Conservation (phyloP, 2,329 filamentous ascomycete species). For the Aspergillus flavus region DNA sequence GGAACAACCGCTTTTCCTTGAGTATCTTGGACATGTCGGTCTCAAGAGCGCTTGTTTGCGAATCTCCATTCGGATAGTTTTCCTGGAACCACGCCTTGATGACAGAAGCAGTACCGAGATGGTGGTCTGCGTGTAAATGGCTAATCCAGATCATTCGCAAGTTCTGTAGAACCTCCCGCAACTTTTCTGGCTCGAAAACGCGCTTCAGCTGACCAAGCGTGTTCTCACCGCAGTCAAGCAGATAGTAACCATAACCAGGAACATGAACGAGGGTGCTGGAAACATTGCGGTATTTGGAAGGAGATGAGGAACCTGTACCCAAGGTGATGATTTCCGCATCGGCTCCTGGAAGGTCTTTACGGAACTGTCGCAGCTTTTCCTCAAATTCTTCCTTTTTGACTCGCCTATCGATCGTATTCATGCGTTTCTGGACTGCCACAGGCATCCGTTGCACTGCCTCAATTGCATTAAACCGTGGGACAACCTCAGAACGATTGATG, state of each 20-base stretch:
- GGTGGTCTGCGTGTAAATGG: constrained; percentile 95
- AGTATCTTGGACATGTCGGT: constrained; percentile 40
- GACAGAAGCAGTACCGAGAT: constrained; percentile 80
- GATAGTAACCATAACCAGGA: constrained; percentile 81
- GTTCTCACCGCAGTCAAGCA: constrained; percentile 91
- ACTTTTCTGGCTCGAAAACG: constrained; percentile 65
- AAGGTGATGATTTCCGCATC: constrained; percentile 84
- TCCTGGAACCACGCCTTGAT: constrained; percentile 77
- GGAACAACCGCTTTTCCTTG: constrained; percentile 53
- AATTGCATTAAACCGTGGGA: constrained; percentile 29
- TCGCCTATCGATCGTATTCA: constrained; percentile 30
- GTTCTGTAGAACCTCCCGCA: constrained; percentile 72
- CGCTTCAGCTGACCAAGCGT: constrained; percentile 85
- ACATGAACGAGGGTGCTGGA: constrained; percentile 83
- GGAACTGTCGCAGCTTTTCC: constrained; percentile 46
- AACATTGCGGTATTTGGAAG: constrained; percentile 94
- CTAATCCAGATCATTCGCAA: constrained; percentile 88
- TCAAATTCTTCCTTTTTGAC: constrained; percentile 33
- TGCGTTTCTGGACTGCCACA: constrained; percentile 31
- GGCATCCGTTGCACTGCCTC: constrained; percentile 29
- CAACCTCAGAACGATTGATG: constrained; percentile 34
- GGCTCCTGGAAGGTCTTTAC: constrained; percentile 68
- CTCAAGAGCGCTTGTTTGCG: constrained; percentile 44
- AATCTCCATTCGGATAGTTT: constrained; percentile 46
- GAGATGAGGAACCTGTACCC: constrained; percentile 86